Evolutionary conservation across 1,139 yeast genomes (phyloP), one percentile per base, ranked within the genome.

Genomic region (Yueomyces sp.): DNA sequence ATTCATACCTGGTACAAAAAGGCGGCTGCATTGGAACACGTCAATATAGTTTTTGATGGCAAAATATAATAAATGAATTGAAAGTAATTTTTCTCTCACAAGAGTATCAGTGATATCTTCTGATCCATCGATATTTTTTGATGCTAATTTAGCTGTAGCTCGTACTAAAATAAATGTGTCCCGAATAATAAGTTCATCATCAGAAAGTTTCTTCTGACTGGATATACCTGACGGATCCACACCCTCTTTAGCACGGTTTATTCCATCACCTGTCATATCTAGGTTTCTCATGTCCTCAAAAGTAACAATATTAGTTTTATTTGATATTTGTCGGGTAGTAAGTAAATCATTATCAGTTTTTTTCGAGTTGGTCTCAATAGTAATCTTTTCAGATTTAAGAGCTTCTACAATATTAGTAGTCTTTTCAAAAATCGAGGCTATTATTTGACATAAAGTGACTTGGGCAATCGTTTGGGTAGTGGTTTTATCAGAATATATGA

Each of bases 91-190:
- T 1, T 96, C 86, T 53, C 98, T 76, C 50, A 91, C 87, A 2
- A 89, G 81, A 56, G 87, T 96, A 3, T 95, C 82, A 57, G 85
- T 75, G 81, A 85, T 79, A 60, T 91, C 97, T 42, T 81, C 64
- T 39, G 82, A 87, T 29, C 79, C 71, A 45, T 86, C 96, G 45
- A 79, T 63, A 31, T 81, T 73, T 60, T 91, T 91, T 41, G 85
- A 85, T 1, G 96, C 83, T 27, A 93, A 72, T 57, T 86, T 86
- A 61, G 96, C 85, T 87, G 91, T 82, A 1, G 96, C 89, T 57
- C 99, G 73, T 62, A 91, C 87, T 4, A 91, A 76, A 51, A 91
- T 70, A 56, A 87, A 91, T 0, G 97, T 97, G 59, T 91, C 99
- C 54, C 86, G 87, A 12, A 85, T 78, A 2, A 73, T 75, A 36